phyloP scores from a whole-genome alignment of 129 eudicot genomes.

The Erigeron canadensis region DNA sequence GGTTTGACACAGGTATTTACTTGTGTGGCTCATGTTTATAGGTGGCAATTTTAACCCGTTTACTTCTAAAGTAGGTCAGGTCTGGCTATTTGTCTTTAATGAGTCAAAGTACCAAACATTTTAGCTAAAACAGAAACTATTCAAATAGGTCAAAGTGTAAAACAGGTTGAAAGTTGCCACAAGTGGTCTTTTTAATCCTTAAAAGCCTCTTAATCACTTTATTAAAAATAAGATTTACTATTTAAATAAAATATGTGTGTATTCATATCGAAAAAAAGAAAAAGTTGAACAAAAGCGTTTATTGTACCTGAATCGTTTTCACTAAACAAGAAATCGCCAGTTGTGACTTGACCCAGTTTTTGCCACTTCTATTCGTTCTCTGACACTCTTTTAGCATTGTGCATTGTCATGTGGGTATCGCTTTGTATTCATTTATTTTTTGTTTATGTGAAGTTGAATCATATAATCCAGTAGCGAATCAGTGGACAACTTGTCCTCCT shows the following conservation, averaged over 20 bases:
- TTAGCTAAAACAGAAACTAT: neutral
- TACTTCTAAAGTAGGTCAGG: neutral
- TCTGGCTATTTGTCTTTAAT: neutral
- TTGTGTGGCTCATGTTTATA: neutral
- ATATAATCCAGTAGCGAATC: slow-evolving; percentile 44
- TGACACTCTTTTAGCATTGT: neutral
- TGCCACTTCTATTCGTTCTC: neutral
- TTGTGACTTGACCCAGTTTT: neutral
- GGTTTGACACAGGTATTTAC: slow-evolving; percentile 70
- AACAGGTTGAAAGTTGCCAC: neutral
- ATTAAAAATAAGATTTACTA: neutral
- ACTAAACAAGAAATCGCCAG: neutral
- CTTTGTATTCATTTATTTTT: neutral
- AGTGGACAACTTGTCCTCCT: slow-evolving; percentile 62
- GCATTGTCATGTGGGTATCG: neutral
- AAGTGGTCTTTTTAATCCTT: neutral
- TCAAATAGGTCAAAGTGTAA: neutral
- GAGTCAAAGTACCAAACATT: neutral
- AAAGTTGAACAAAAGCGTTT: neutral
- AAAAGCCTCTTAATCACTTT: neutral
- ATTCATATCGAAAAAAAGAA: neutral
- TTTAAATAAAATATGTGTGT: neutral
- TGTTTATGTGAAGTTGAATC: slow-evolving; percentile 60
- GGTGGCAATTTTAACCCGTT: neutral
- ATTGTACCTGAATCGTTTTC: neutral